These are phyloP conservation scores for Penicillium sp. DNA, from an alignment of 2,329 filamentous ascomycete genomes.

Conservation along the genomic window DNA sequence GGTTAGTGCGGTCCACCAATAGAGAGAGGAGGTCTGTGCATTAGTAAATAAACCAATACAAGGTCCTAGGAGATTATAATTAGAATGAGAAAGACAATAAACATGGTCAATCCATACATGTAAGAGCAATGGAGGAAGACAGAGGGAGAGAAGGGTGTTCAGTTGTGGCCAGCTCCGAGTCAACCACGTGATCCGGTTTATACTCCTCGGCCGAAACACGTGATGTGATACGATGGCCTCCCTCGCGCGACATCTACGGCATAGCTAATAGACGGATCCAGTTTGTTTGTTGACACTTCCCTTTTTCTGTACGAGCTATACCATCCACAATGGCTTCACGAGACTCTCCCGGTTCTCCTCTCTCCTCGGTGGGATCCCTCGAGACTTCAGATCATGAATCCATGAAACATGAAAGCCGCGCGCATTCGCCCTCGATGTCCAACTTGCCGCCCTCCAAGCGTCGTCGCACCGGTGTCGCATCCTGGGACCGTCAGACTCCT, in stretches of 20 bases:
- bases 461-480: conserved; percentile 46
- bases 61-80: not conserved
- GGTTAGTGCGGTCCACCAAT: not conserved
- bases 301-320: not conserved
- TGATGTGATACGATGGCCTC: conserved; percentile 10
- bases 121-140: not conserved
- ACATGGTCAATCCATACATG: not conserved
- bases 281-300: not conserved
- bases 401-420: conserved; percentile 53
- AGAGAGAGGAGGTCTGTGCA: not conserved
- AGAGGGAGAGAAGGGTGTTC: not conserved
- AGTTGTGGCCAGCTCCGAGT: not conserved
- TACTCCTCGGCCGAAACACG: conserved; percentile 3
- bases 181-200: not conserved
- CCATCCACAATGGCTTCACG: conserved; percentile 40
- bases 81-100: not conserved
- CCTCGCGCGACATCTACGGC: conserved; percentile 6
- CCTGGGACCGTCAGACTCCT: conserved; percentile 53
- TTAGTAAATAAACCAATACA: not conserved
- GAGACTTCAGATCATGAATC: conserved; percentile 58
- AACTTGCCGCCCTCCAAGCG: conserved; percentile 51
- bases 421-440: conserved; percentile 43
- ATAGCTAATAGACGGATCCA: not conserved
- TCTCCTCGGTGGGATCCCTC: conserved; percentile 65
- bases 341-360: conserved; percentile 61